Evolutionary conservation across 116 monocot species (phyloP).

Genomic region (Iris pallida): DNA sequence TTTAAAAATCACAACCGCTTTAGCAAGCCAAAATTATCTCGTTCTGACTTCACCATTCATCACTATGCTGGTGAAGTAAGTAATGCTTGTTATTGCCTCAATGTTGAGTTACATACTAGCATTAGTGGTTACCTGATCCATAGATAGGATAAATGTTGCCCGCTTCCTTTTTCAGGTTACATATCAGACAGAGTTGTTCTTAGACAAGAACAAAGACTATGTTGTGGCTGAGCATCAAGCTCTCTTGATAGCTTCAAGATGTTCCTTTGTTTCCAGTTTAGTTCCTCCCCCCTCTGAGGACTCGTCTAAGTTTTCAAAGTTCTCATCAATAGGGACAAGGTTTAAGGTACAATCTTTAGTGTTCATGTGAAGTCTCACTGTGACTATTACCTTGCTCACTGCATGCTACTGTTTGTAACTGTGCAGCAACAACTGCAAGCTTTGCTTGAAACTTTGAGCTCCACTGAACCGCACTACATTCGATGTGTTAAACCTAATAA

Average conservation of each 20-base stretch:
- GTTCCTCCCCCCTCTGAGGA: slow-evolving; percentile 63
- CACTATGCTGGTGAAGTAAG: slow-evolving; percentile 98
- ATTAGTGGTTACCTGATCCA: background rate
- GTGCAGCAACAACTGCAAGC: slow-evolving; percentile 90
- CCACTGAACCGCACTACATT: slow-evolving; percentile 90
- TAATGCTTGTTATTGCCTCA: background rate
- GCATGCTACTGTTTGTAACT: background rate
- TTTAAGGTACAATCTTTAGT: slow-evolving; percentile 53
- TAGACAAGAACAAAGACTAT: slow-evolving; percentile 93
- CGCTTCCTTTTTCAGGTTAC: slow-evolving; percentile 50
- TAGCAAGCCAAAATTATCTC: slow-evolving; percentile 78
- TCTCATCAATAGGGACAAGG: slow-evolving; percentile 76
- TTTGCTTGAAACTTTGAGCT: slow-evolving; percentile 74
- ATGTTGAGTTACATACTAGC: background rate
- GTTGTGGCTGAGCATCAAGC: slow-evolving; percentile 87
- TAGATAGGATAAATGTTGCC: background rate
- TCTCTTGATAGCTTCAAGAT: slow-evolving; percentile 55
- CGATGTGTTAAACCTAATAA: slow-evolving; percentile 96
- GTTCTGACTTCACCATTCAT: slow-evolving; percentile 78
- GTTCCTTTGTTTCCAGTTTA: slow-evolving; percentile 67
- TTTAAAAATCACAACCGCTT: slow-evolving; percentile 79
- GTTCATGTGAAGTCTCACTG: no score
- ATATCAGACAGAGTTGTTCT: slow-evolving; percentile 81
- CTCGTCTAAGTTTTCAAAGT: slow-evolving; percentile 79
- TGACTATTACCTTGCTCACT: background rate